phyloP scores from a whole-genome alignment of 139 green algal species.

The Tetraselmis chui region DNA sequence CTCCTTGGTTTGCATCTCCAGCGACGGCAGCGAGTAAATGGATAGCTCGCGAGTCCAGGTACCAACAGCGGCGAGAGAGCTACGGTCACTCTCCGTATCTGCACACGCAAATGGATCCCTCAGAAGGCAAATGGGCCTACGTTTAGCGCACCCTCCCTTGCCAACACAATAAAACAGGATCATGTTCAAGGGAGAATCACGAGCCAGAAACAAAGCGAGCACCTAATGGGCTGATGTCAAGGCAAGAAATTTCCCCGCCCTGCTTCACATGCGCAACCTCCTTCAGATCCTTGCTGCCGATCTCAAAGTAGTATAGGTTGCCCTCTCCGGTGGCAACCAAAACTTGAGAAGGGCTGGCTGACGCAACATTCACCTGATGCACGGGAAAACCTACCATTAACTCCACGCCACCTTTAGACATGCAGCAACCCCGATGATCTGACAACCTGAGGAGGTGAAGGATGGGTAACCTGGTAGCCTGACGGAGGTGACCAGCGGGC shows the following conservation, averaged over 20 bases:
- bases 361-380: constrained; percentile 56
- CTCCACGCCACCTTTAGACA: no score
- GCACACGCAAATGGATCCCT: background rate
- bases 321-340: constrained; percentile 64
- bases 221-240: constrained; percentile 77
- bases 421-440: no score
- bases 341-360: constrained; percentile 65
- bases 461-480: background rate
- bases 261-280: constrained; percentile 46
- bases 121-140: background rate
- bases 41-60: constrained; percentile 51
- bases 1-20: constrained; percentile 33
- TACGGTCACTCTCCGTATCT: constrained; percentile 5
- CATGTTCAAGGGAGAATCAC: no score
- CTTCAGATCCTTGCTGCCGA: constrained; percentile 37
- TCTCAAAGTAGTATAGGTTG: constrained; percentile 61
- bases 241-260: constrained; percentile 77
- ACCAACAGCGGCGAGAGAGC: constrained; percentile 47
- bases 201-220: no score
- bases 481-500: background rate
- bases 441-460: background rate
- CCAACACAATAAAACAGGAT: no score
- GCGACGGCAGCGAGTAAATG: constrained; percentile 42
- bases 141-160: no score
- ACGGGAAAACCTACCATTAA: no score